phyloP scores from a whole-genome alignment of 345 rosid genomes.

The Euphorbia lathyris region DNA sequence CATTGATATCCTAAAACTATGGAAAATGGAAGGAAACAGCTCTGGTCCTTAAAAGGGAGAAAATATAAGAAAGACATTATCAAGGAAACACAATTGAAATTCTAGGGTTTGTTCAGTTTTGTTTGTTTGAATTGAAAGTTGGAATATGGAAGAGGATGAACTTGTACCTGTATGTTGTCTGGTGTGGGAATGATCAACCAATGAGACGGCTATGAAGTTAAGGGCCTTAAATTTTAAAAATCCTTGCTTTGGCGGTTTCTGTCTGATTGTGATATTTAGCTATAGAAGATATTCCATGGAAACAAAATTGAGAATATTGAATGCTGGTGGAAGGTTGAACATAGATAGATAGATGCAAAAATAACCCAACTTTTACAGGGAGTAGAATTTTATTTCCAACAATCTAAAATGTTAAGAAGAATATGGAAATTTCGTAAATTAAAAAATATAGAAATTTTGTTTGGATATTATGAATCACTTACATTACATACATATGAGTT shows the following conservation, averaged over 20 bases:
- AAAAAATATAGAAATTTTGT: too few relatives aligned
- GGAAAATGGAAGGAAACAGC: background rate
- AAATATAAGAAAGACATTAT: background rate
- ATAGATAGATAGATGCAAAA: too few relatives aligned
- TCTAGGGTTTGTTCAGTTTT: conserved; percentile 15
- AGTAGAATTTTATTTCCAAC: too few relatives aligned
- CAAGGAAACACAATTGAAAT: background rate
- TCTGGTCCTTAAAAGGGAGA: background rate
- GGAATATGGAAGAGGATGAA: conserved; percentile 7
- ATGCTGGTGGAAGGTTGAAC: too few relatives aligned
- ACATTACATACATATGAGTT: too few relatives aligned
- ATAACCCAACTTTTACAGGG: too few relatives aligned
- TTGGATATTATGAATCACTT: too few relatives aligned
- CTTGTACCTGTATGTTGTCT: background rate
- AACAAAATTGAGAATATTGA: background rate
- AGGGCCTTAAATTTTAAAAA: background rate
- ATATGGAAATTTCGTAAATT: too few relatives aligned
- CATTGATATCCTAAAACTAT: conserved; percentile 20
- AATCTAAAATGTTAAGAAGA: too few relatives aligned
- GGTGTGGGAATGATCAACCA: background rate
- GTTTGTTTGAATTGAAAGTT: conserved; percentile 6
- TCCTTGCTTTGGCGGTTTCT: background rate
- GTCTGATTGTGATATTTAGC: background rate
- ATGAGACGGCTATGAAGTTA: background rate
- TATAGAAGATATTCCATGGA: background rate